Conservation (phyloP, 495 filamentous ascomycete species). For the Neurospora sublineolata region DNA sequence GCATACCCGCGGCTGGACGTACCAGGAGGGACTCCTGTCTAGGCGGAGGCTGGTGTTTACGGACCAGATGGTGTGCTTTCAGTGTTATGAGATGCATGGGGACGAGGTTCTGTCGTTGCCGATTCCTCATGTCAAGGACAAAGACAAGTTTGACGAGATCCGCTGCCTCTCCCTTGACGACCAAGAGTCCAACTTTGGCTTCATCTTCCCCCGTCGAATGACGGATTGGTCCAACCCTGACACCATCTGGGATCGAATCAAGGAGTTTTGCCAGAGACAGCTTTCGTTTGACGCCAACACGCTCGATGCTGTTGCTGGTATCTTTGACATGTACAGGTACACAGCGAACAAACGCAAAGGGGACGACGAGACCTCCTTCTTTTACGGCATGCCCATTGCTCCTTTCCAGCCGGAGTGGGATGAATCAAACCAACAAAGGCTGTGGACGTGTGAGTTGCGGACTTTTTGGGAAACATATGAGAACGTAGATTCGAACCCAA, state of each 20-base stretch:
- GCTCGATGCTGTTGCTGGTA: constrained; percentile 3
- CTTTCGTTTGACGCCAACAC: not conserved
- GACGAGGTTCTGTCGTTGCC: constrained; percentile 7
- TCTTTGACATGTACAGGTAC: not conserved
- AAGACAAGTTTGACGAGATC: not conserved
- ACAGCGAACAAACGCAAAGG: not conserved
- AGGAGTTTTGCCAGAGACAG: not conserved
- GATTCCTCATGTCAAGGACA: not conserved
- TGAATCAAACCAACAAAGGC: not conserved
- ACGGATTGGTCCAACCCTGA: not conserved
- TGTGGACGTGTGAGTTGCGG: not conserved
- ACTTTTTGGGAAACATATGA: not conserved
- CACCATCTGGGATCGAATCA: not conserved
- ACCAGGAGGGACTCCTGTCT: constrained; percentile 28
- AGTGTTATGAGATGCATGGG: constrained; percentile 20
- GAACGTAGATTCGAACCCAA: not conserved
- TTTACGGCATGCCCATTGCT: constrained; percentile 2
- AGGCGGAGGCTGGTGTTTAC: constrained; percentile 15
- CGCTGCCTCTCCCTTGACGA: not conserved
- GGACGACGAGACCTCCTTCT: not conserved
- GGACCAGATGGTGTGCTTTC: constrained; percentile 23
- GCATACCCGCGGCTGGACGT: constrained; percentile 32
- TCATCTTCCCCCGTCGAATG: not conserved
- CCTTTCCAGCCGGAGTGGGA: not conserved
- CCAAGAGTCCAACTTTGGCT: not conserved